Evolutionary conservation across 2,329 filamentous ascomycete genomes (phyloP).

Genomic region (Madurella mycetomatis): DNA sequence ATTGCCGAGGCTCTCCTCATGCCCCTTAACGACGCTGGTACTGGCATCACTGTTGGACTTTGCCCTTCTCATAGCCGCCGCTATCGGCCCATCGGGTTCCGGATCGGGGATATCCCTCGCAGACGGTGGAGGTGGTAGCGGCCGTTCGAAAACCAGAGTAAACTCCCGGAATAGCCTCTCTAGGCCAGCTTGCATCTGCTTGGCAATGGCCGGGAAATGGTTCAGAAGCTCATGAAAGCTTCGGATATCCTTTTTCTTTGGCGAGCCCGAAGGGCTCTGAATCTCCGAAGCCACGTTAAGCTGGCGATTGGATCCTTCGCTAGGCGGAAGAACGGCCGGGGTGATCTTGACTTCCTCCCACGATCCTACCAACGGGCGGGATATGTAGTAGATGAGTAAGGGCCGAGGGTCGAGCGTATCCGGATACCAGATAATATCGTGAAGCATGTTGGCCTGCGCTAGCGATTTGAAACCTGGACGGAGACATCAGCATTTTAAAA

Average conservation of each 20-base stretch:
- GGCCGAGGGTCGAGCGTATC: slow-evolving; percentile 84
- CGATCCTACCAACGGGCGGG: slow-evolving; percentile 75
- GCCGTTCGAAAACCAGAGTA: slow-evolving; percentile 76
- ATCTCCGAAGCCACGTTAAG: slow-evolving; percentile 29
- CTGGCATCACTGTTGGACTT: slow-evolving; percentile 46
- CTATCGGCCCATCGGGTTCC: slow-evolving; percentile 52
- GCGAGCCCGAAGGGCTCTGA: slow-evolving; percentile 43
- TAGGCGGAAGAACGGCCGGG: slow-evolving; percentile 55
- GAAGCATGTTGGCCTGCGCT: slow-evolving; percentile 81
- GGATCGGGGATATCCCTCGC: slow-evolving; percentile 57
- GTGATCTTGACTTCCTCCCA: slow-evolving; percentile 72
- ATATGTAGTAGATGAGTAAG: slow-evolving; percentile 97
- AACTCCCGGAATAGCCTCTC: slow-evolving; percentile 91
- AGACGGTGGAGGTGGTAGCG: slow-evolving; percentile 70
- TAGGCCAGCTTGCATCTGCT: slow-evolving; percentile 90
- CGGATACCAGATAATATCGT: slow-evolving; percentile 82
- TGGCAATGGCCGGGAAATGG: slow-evolving; percentile 90
- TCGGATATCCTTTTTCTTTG: slow-evolving; percentile 83
- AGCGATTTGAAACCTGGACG: slow-evolving; percentile 78
- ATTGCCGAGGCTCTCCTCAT: slow-evolving; percentile 30
- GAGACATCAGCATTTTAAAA: slow-evolving; percentile 1
- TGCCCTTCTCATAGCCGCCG: slow-evolving; percentile 50
- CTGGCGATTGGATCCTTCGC: slow-evolving; percentile 23
- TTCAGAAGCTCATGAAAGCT: slow-evolving; percentile 86
- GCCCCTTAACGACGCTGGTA: slow-evolving; percentile 26